phyloP scores from a whole-genome alignment of 108 stramenopile genomes.

The Pseudonitzschia pungens region DNA sequence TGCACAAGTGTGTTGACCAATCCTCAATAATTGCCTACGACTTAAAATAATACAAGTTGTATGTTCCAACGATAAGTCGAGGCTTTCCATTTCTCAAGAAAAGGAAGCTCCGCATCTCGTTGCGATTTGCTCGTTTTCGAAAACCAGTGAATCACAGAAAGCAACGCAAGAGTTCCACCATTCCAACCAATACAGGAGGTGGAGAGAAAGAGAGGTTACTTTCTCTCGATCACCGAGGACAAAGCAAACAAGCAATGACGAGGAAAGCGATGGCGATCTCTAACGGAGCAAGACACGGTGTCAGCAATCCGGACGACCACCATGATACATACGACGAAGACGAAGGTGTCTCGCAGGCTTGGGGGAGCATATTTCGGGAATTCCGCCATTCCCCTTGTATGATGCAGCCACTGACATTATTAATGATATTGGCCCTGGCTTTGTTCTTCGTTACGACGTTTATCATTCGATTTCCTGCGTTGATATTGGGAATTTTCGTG shows the following conservation, averaged over 20 bases:
- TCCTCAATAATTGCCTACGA: too few relatives aligned
- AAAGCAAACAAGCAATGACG: neutral
- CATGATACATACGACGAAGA: neutral
- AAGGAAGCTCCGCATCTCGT: too few relatives aligned
- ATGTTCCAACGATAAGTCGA: too few relatives aligned
- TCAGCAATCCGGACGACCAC: neutral
- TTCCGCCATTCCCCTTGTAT: slow-evolving; percentile 70
- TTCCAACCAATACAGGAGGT: neutral
- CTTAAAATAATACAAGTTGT: too few relatives aligned
- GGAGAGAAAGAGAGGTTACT: neutral
- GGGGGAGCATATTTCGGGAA: slow-evolving; percentile 47
- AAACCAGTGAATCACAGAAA: too few relatives aligned
- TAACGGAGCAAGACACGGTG: slow-evolving; percentile 1
- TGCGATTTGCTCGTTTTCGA: too few relatives aligned
- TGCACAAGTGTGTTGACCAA: too few relatives aligned
- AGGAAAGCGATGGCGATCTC: neutral
- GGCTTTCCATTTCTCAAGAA: too few relatives aligned
- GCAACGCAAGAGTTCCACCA: neutral
- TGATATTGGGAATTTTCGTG: slow-evolving; percentile 64
- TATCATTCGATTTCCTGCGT: slow-evolving; percentile 51
- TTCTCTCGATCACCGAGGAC: neutral
- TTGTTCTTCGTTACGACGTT: slow-evolving; percentile 47
- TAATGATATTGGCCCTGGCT: slow-evolving; percentile 47
- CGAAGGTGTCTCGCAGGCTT: neutral
- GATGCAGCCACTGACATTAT: slow-evolving; percentile 61